These are phyloP conservation scores for Suhomyces bribrorum DNA, from an alignment of 1,139 yeast genomes.

Conservation along the genomic window DNA sequence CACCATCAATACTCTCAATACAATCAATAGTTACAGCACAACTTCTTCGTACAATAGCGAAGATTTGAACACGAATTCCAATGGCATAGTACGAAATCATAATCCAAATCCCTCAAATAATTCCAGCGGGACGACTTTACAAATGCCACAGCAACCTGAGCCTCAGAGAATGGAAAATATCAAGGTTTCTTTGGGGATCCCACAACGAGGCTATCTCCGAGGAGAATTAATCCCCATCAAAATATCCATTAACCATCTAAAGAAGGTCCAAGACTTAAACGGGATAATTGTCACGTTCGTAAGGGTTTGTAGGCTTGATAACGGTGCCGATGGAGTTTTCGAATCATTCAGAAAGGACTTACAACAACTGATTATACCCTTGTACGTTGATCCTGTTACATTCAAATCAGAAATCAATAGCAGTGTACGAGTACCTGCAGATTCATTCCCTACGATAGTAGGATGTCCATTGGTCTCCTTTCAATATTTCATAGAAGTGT, in stretches of 20 bases:
- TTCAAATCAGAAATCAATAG: conserved; percentile 61
- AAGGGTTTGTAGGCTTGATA: conserved; percentile 74
- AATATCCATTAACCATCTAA: conserved; percentile 65
- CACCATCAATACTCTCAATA: conserved; percentile 28
- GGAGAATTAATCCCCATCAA: conserved; percentile 80
- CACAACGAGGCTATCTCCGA: conserved; percentile 70
- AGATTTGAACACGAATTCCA: background rate
- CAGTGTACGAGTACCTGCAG: conserved; percentile 73
- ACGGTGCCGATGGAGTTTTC: conserved; percentile 60
- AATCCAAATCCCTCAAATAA: background rate
- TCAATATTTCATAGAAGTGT: conserved; percentile 81
- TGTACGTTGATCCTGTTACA: conserved; percentile 73
- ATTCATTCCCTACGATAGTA: conserved; percentile 80
- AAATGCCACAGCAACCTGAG: conserved; percentile 1
- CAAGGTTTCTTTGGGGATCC: conserved; percentile 57
- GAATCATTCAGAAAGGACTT: conserved; percentile 86
- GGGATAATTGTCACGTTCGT: conserved; percentile 82
- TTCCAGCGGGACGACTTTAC: background rate
- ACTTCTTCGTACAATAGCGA: conserved; percentile 41
- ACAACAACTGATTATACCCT: conserved; percentile 73
- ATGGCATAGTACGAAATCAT: background rate
- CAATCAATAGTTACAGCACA: conserved; percentile 37
- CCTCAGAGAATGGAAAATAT: conserved; percentile 34
- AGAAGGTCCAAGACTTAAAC: conserved; percentile 66
- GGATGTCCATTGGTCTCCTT: conserved; percentile 76